Evolutionary conservation across 2,329 filamentous ascomycete species (phyloP), one percentile per base, ranked within the genome.

Genomic region (Colletotrichum sp.): DNA sequence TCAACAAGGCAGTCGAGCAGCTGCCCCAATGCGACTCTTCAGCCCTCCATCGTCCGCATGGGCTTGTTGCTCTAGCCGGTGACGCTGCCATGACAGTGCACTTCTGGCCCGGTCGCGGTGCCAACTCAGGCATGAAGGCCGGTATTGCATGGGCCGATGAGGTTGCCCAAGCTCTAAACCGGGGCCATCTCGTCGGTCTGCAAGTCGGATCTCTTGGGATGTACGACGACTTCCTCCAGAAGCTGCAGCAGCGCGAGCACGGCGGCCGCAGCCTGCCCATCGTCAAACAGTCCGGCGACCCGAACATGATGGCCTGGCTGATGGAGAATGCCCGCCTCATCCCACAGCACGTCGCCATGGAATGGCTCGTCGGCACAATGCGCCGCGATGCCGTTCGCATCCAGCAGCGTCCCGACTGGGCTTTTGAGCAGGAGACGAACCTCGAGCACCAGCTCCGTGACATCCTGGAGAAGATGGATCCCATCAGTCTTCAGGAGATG

Each of bases 261-360:
- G 82, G 83, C 77, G 83, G 83, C 71, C 81, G 83, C 43, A 84
- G 82, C 55, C 81, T 85, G 7, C 82, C 83, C 2, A 84, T 85
- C 18, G 77, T 84, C 22, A 82, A 84, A 68, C 81, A 83, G 70
- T 84, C 83, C 0, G 83, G 83, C 2, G 79, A 82, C 1, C 82
- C 83, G 0, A 82, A 84, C 72, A 81, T 79, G 78, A 78, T 85
- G 15, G 81, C 81, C 28, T 84, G 83, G 83, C 78, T 84, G 16
- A 76, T 84, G n/a, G 78, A 78, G 22, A 82, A 83, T 58, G 83
- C 83, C 0, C 58, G 58, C 8, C 58, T 61, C 4, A 61, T 61
- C 7, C 58, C 28, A 30, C 28, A 22, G 1, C 58, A 61, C 4
- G 58, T 61, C 3, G 58, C 58, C 3, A 22, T 61, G 58, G 58